Conservation (phyloP, 108 stramenopile genomes). For the Skeletonema marinoi region DNA sequence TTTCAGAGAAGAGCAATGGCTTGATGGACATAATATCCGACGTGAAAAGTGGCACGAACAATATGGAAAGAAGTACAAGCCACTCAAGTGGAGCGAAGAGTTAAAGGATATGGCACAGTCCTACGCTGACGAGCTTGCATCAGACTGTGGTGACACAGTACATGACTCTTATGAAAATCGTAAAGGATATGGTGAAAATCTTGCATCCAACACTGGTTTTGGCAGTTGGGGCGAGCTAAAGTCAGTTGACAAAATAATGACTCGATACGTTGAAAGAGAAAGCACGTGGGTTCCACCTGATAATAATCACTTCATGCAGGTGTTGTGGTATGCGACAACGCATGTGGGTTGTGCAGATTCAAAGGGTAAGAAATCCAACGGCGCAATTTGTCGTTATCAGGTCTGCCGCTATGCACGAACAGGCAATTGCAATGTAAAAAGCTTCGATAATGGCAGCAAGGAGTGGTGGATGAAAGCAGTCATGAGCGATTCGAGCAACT, state of each 20-base stretch:
- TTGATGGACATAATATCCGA: neutral
- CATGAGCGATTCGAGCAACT: neutral
- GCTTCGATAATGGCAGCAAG: neutral
- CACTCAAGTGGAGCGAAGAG: neutral
- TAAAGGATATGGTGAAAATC: slow-evolving; percentile 29
- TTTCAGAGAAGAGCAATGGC: neutral
- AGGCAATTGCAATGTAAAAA: neutral
- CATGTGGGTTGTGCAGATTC: neutral
- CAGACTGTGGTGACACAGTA: neutral
- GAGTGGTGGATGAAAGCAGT: neutral
- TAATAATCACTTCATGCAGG: neutral
- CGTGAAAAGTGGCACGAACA: neutral
- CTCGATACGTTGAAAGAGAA: neutral
- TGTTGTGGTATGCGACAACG: neutral
- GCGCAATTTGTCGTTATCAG: neutral
- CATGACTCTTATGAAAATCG: neutral
- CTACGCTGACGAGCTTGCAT: neutral
- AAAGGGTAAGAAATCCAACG: neutral
- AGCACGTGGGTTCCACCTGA: neutral
- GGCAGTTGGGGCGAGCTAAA: neutral
- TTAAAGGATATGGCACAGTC: neutral
- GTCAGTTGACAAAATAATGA: neutral
- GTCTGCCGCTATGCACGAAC: neutral
- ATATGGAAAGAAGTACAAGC: neutral
- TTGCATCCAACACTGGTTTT: slow-evolving; percentile 22